Conservation (phyloP, 768 basidiomycete species). For the Tylopilus subfusipes region DNA sequence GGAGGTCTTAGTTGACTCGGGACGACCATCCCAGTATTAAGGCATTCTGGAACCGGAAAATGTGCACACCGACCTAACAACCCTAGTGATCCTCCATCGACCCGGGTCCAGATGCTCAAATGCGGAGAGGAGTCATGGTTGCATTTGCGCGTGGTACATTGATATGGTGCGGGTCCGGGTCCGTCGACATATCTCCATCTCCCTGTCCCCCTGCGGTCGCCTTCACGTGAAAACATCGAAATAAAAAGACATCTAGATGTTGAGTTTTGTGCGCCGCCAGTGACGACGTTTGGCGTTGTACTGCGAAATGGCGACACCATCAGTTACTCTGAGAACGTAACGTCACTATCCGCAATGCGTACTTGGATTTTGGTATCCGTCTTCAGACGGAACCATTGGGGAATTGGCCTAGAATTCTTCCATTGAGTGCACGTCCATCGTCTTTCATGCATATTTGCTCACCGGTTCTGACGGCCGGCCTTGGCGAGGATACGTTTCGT, state of each 20-base stretch:
- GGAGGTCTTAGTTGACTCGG: no score
- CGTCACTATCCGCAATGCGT: slow-evolving; percentile 8
- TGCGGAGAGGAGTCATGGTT: slow-evolving; percentile 6
- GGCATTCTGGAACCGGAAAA: not conserved
- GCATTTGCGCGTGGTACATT: slow-evolving; percentile 29
- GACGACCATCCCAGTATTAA: not conserved
- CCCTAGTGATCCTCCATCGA: not conserved
- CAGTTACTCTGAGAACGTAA: not conserved
- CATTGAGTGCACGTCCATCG: not conserved
- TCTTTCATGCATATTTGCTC: slow-evolving; percentile 21
- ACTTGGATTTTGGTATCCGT: slow-evolving; percentile 94
- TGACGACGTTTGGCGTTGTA: slow-evolving; percentile 97
- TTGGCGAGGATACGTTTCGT: slow-evolving; percentile 98
- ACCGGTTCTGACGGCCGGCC: slow-evolving; percentile 95
- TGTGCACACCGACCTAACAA: not conserved
- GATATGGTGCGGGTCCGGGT: slow-evolving; percentile 22
- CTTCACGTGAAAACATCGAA: slow-evolving; percentile 1
- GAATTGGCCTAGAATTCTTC: slow-evolving; percentile 69
- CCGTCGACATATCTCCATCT: slow-evolving; percentile 18
- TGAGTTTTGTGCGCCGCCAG: slow-evolving; percentile 99
- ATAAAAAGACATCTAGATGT: slow-evolving; percentile 59
- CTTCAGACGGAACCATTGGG: slow-evolving; percentile 99
- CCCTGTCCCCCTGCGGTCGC: slow-evolving; percentile 2
- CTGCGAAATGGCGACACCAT: slow-evolving; percentile 33
- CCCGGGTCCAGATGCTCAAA: not conserved